A percentile compares a stretch with the other conserved stretches of the same genome.
Conservation (phyloP, 495 filamentous ascomycete genomes). For the Hypoxylon fuscum region DNA sequence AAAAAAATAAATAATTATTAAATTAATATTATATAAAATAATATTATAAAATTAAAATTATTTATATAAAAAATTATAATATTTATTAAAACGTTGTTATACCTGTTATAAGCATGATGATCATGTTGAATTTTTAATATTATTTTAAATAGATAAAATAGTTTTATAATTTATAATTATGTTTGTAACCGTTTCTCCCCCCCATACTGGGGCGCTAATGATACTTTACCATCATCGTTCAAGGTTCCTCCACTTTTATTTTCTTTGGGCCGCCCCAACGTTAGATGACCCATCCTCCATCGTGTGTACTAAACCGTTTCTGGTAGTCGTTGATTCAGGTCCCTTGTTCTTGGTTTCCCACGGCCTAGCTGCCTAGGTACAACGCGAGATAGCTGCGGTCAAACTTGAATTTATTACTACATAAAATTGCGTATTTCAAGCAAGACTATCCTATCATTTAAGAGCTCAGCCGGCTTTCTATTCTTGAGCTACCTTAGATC, state of each 20-base stretch:
- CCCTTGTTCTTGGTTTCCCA: slow-evolving; percentile 17
- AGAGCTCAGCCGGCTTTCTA: slow-evolving; percentile 10
- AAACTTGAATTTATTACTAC: slow-evolving; percentile 8
- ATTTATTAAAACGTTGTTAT: too few relatives aligned
- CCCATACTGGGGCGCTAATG: too few relatives aligned
- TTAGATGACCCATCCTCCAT: slow-evolving; percentile 11
- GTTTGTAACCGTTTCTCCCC: too few relatives aligned
- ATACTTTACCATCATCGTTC: slow-evolving; percentile 18
- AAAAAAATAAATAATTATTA: too few relatives aligned
- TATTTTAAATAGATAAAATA: too few relatives aligned
- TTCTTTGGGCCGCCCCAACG: slow-evolving; percentile 12
- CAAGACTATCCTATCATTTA: not conserved
- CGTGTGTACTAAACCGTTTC: slow-evolving; percentile 8
- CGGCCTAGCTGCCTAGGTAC: not conserved
- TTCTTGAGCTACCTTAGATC: slow-evolving; percentile 4
- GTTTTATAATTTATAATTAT: too few relatives aligned
- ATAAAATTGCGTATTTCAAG: not conserved
- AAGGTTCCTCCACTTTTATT: slow-evolving; percentile 24
- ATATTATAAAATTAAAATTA: too few relatives aligned
- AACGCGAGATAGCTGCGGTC: not conserved
- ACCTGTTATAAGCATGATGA: too few relatives aligned
- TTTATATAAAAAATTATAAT: too few relatives aligned
- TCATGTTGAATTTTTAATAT: too few relatives aligned
- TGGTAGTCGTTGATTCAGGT: slow-evolving; percentile 26
- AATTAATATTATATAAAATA: too few relatives aligned